phyloP scores from a whole-genome alignment of 371 early-diverging fungal genomes.

The Chytridium lagenaria region DNA sequence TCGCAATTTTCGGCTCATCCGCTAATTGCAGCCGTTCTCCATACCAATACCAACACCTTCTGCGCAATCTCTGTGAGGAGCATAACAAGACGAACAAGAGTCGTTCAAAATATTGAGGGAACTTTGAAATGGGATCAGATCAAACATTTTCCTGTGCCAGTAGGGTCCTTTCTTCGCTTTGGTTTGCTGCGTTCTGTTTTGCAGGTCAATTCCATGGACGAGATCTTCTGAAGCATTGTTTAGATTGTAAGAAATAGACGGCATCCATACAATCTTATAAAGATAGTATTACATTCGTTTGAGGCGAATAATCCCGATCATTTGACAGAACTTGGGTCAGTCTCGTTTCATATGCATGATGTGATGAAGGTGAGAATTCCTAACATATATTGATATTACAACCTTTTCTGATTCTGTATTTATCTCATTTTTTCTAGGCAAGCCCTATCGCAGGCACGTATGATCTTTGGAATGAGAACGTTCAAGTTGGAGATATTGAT shows the following conservation, averaged over 20 bases:
- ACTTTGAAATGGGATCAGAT: conserved; percentile 39
- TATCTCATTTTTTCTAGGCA: conserved; percentile 24
- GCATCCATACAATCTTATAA: conserved; percentile 44
- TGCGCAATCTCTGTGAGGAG: conserved; percentile 37
- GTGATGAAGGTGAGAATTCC: conserved; percentile 33
- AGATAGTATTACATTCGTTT: conserved; percentile 29
- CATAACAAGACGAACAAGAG: conserved; percentile 30
- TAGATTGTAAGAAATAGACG: conserved; percentile 36
- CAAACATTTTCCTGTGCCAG: conserved; percentile 45
- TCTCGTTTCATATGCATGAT: conserved; percentile 51
- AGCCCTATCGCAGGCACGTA: conserved; percentile 45
- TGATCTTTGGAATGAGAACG: conserved; percentile 45
- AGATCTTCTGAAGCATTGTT: too few species aligned
- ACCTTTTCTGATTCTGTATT: too few species aligned
- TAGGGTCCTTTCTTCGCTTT: not conserved
- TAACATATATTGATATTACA: not conserved
- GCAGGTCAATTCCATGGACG: too few species aligned
- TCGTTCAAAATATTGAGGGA: conserved; percentile 20
- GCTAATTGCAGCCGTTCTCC: not conserved
- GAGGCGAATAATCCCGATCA: conserved; percentile 8
- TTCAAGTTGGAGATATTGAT: conserved; percentile 44
- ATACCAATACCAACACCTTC: not conserved
- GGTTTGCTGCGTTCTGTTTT: not conserved
- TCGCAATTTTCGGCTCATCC: too few species aligned
- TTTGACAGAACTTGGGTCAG: conserved; percentile 29